Base-by-base conservation (phyloP, 176 grass and related monocot species). In the Oryza officinalis region DNA sequence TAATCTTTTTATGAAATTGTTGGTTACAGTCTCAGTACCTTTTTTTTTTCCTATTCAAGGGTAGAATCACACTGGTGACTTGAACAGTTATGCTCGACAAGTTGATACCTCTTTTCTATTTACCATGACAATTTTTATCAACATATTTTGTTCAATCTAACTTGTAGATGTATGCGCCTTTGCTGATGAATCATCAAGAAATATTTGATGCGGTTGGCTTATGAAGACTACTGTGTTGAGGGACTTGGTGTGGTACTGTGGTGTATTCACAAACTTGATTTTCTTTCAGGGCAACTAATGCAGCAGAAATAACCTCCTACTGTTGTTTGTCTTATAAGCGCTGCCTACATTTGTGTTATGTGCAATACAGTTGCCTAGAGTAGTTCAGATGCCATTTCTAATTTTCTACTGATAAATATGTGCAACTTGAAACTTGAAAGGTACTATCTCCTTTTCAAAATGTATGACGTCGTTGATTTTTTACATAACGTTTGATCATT, bases 1-100 rank as follows among this genome's bases (percentile, higher is more conserved):
- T 37, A 17, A 49, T 83, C 47, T 74, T 67, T 68, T 71, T 23
- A 37, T 74, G 74, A 57, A 63, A 59, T 38, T 64, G 38, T 54
- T 26, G 26, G 13, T 65, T 67, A 63, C 63, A 22, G 30, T 49
- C 15, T 43, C 30, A 4, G 14, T 71, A 76, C 41, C 63, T 49
- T 12, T 38, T 13, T 38, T 13, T 80, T 44, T 63, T 2, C 7
- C 50, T 13, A 8, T 37, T 31, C 3, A 33, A 1, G 32, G 44
- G 69, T n/a, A 60, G 54, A 74, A 35, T 44, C n/a, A 27, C 67
- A 35, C 37, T 38, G 27, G 12, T 26, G 11, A 4, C 15, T 22
- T 43, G 13, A 61, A 65, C 50, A 63, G 46, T 70, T 28, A 65
- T 78, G 30, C 57, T 83, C 13, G 5, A 35, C 78, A 23, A 25